phyloP scores from a whole-genome alignment of 176 grass and related monocot species.

The Ananas comosus region DNA sequence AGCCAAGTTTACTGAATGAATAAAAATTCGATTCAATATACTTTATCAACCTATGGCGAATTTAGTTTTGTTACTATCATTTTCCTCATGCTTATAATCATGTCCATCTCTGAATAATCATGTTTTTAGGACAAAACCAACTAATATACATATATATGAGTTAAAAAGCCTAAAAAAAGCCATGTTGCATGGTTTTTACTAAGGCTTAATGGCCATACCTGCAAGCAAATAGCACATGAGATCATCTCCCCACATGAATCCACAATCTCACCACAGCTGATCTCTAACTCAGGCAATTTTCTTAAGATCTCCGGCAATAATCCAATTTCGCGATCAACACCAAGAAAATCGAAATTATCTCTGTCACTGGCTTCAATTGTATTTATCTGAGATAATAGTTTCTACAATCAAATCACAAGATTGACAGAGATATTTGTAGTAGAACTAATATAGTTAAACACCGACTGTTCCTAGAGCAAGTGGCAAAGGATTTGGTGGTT shows the following conservation, averaged over 20 bases:
- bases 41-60: too few relatives aligned
- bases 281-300: slow-evolving; percentile 1
- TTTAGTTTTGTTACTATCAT: too few relatives aligned
- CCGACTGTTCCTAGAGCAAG: too few relatives aligned
- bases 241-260: slow-evolving; percentile 10
- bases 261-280: background rate
- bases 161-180: background rate
- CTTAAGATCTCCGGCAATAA: background rate
- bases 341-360: background rate
- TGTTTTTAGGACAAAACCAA: too few relatives aligned
- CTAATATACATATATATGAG: too few relatives aligned
- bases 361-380: slow-evolving; percentile 1
- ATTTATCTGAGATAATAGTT: background rate
- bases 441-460: too few relatives aligned
- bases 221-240: slow-evolving; percentile 11
- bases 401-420: background rate
- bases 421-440: too few relatives aligned
- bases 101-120: too few relatives aligned
- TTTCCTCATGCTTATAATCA: too few relatives aligned
- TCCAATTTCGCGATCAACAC: background rate
- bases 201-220: background rate
- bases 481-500: too few relatives aligned
- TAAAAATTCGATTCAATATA: too few relatives aligned
- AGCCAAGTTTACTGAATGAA: too few relatives aligned
- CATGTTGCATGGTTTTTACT: background rate